These are phyloP conservation scores for Ruellia speciosa DNA, from an alignment of 305 asterid genomes.

Conservation along the genomic window DNA sequence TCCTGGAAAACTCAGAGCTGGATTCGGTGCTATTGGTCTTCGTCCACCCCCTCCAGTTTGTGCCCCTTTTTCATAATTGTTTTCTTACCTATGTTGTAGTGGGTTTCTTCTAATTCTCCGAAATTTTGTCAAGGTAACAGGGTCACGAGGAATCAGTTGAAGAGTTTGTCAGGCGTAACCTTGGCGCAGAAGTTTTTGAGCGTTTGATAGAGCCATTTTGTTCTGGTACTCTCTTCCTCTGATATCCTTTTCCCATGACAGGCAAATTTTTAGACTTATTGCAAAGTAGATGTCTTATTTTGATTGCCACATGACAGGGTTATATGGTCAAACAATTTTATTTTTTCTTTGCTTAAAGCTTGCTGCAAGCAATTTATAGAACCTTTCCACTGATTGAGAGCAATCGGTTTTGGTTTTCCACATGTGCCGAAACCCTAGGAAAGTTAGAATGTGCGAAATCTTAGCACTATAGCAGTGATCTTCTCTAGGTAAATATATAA, in stretches of 20 bases:
- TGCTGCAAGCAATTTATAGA: too few species aligned
- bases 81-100: slow-evolving; percentile 5
- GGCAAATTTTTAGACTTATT: not conserved
- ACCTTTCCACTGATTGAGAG: too few species aligned
- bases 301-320: too few species aligned
- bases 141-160: slow-evolving; percentile 90
- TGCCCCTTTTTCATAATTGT: slow-evolving; percentile 17
- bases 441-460: too few species aligned
- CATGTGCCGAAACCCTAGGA: too few species aligned
- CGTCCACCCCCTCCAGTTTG: slow-evolving; percentile 92
- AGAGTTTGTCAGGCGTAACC: slow-evolving; percentile 90
- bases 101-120: slow-evolving; percentile 24
- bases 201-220: slow-evolving; percentile 97
- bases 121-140: slow-evolving; percentile 55
- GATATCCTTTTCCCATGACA: not conserved
- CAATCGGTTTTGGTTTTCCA: too few species aligned
- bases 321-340: too few species aligned
- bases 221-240: slow-evolving; percentile 48
- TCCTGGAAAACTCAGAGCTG: slow-evolving; percentile 88
- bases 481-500: too few species aligned
- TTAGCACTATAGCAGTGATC: too few species aligned
- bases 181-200: slow-evolving; percentile 84
- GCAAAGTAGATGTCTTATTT: too few species aligned
- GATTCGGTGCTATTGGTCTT: slow-evolving; percentile 83
- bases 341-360: too few species aligned